Conservation (phyloP, 1,139 yeast genomes). For the Debaryomycetaceae sp. region DNA sequence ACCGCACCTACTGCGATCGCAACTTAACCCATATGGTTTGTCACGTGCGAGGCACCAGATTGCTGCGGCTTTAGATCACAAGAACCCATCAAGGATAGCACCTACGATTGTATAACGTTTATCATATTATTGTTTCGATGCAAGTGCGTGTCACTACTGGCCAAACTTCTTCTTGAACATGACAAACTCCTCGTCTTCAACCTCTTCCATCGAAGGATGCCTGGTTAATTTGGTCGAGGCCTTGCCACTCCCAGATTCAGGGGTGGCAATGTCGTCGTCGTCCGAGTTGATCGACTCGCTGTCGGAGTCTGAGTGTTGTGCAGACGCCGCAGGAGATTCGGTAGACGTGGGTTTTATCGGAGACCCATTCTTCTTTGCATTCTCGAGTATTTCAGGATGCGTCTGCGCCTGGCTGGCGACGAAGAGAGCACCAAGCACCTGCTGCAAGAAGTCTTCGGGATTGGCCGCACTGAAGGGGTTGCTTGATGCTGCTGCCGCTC, state of each 20-base stretch:
- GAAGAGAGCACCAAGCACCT: conserved; percentile 14
- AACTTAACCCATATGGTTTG: too few relatives aligned
- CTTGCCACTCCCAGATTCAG: conserved; percentile 6
- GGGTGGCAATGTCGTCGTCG: conserved; percentile 12
- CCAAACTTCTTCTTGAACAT: conserved; percentile 39
- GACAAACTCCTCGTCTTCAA: conserved; percentile 44
- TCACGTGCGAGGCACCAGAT: too few relatives aligned
- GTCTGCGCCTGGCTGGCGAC: conserved; percentile 6
- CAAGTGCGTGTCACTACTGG: too few relatives aligned
- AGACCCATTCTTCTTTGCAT: not conserved
- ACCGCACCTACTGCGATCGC: too few relatives aligned
- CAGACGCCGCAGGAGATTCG: not conserved
- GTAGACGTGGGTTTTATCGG: conserved; percentile 1
- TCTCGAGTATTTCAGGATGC: conserved; percentile 2
- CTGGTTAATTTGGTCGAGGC: conserved; percentile 10
- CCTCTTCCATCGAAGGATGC: conserved; percentile 35
- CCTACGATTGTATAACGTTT: conserved; percentile 1
- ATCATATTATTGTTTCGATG: too few relatives aligned
- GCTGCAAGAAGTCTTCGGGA: conserved; percentile 16
- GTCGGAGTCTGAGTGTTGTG: conserved; percentile 14
- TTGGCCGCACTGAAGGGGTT: conserved; percentile 3
- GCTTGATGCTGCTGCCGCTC: conserved; percentile 6
- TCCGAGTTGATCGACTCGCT: conserved; percentile 22
- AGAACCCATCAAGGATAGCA: not conserved
- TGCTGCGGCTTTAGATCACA: not conserved